These are phyloP conservation scores for Colletotrichum caudatum DNA, from an alignment of 2,329 filamentous ascomycete genomes.

Conservation along the genomic window DNA sequence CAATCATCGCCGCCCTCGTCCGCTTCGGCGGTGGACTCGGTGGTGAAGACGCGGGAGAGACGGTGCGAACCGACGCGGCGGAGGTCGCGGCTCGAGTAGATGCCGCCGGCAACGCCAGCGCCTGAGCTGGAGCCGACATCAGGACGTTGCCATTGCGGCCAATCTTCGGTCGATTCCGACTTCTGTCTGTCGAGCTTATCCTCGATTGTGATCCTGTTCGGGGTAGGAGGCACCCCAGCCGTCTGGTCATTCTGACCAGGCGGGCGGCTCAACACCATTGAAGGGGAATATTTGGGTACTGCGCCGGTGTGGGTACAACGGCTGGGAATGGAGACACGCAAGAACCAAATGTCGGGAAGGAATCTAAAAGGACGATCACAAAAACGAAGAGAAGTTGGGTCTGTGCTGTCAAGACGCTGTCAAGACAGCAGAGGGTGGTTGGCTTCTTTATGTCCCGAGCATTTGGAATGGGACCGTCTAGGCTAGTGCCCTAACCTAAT, in stretches of 20 bases:
- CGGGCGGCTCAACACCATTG: neutral
- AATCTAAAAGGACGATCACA: neutral
- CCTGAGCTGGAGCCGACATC: conserved; percentile 40
- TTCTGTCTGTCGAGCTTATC: conserved; percentile 31
- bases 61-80: conserved; percentile 41
- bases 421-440: neutral
- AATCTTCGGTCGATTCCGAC: conserved; percentile 37
- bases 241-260: conserved; percentile 20
- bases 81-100: conserved; percentile 44
- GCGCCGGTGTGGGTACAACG: conserved; percentile 32
- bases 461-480: neutral
- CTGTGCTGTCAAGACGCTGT: neutral
- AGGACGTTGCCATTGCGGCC: conserved; percentile 20
- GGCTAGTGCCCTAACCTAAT: conserved; percentile 36
- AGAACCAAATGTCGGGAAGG: neutral
- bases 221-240: neutral
- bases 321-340: neutral
- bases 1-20: conserved; percentile 49
- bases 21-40: conserved; percentile 45
- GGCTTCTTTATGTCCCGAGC: conserved; percentile 20
- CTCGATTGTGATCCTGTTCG: conserved; percentile 34
- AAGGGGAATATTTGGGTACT: neutral
- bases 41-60: conserved; percentile 44
- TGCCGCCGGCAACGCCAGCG: conserved; percentile 33
- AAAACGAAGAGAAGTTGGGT: neutral